Evolutionary conservation across 371 early-diverging fungal species (phyloP), one percentile per base, ranked within the genome.

Genomic region (Dichotomocladium elegans): DNA sequence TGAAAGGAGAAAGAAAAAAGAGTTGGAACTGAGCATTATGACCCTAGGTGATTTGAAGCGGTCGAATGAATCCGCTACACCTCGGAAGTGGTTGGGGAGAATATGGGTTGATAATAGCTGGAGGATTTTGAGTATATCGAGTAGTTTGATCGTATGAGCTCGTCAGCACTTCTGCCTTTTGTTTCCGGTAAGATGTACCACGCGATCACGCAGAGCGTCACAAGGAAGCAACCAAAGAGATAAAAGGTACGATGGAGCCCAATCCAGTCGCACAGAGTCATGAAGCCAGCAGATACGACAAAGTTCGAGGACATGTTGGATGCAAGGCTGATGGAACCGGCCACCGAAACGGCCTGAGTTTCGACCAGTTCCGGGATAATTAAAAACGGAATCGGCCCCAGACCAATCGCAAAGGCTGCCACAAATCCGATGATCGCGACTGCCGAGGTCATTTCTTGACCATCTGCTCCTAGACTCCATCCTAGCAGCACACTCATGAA

Each of bases 351-450:
- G 0, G 86, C 86, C 0, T 70, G 64, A 8, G 87, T 82, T 27
- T 90, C 89, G 35, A 93, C 91, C 14, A 93, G 60, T 67, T 94
- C 95, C 1, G 90, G 85, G 14, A 84, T 84, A 57, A 95, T 82
- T 54, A 94, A 51, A 67, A 92, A 94, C 3, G 95, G 93, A 53
- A 94, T 87, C 1, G 91, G 87, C 0, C 95, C 94, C 3, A 95
- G 66, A 8, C 96, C 99, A 25, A 95, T 70, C 11, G 93, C 92
- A 80, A 90, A 99, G 2, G 89, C 71, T 0, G 88, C 89, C 2
- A 94, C 89, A 61, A 90, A 91, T 3, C 82, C 74, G 55, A 91
- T 77, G 41, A 93, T 77, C 17, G 88, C 77, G 12, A 84, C 53
- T 0, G 85, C 88, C 0, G 91, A 82, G 4, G 87, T 64, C 4